These are phyloP conservation scores for Oryza coarctata DNA, from an alignment of 176 grass and related monocot species.

Conservation along the genomic window DNA sequence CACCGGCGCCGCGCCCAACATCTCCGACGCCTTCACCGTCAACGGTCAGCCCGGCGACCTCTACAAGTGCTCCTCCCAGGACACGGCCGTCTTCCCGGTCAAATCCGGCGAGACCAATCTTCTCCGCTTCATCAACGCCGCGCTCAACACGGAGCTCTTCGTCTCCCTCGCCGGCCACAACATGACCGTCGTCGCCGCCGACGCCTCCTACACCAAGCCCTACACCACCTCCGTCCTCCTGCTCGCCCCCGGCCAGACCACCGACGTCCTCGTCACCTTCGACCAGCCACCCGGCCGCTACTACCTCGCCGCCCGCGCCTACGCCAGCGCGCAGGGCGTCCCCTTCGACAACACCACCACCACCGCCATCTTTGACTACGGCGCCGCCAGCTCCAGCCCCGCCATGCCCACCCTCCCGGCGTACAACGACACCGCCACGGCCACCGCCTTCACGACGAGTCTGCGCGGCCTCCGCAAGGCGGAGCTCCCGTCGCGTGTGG, in stretches of 20 bases:
- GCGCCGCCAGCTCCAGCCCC: neutral
- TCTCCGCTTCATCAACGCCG: slow-evolving; percentile 80
- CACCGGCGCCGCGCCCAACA: slow-evolving; percentile 70
- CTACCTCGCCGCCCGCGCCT: slow-evolving; percentile 79
- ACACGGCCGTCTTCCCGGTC: slow-evolving; percentile 58
- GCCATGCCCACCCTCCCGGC: slow-evolving; percentile 64
- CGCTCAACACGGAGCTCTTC: slow-evolving; percentile 89
- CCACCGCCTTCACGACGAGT: slow-evolving; percentile 53
- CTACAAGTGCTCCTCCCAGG: slow-evolving; percentile 73
- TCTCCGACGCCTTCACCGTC: slow-evolving; percentile 87
- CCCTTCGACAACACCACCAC: slow-evolving; percentile 96
- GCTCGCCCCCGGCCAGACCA: slow-evolving; percentile 86
- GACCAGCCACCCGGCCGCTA: slow-evolving; percentile 55
- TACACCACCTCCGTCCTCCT: slow-evolving; percentile 60
- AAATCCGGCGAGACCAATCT: slow-evolving; percentile 87
- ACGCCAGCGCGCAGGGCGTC: slow-evolving; percentile 76
- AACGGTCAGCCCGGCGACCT: slow-evolving; percentile 94
- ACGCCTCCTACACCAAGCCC: slow-evolving; percentile 92
- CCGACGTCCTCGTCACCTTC: slow-evolving; percentile 81
- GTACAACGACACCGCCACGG: slow-evolving; percentile 78
- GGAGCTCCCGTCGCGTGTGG: slow-evolving; percentile 40
- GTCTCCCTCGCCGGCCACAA: slow-evolving; percentile 69
- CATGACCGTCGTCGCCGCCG: slow-evolving; percentile 81
- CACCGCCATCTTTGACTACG: slow-evolving; percentile 82
- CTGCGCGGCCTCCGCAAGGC: slow-evolving; percentile 46